A percentile compares a stretch with the other conserved stretches of the same genome.
phyloP scores from a whole-genome alignment of 345 rosid genomes.

The Acer campestre region DNA sequence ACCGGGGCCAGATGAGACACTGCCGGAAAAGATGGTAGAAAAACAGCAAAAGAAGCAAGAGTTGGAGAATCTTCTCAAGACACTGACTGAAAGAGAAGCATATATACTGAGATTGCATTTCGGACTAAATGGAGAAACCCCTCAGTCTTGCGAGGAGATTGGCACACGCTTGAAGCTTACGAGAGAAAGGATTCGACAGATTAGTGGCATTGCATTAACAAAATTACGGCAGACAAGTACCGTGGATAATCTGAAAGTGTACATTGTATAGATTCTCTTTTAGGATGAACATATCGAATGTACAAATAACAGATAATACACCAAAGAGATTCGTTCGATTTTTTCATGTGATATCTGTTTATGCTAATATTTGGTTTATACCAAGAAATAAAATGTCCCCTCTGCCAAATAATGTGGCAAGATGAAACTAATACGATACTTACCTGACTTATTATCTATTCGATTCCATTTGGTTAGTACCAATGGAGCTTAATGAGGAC shows the following conservation, averaged over 20 bases:
- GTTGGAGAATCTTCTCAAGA: conserved; percentile 34
- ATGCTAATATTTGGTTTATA: background rate
- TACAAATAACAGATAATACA: background rate
- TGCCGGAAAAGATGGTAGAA: conserved; percentile 43
- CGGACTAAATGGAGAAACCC: conserved; percentile 52
- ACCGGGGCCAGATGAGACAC: conserved; percentile 50
- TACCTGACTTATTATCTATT: no score
- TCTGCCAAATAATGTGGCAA: no score
- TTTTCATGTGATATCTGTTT: background rate
- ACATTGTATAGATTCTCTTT: conserved; percentile 32
- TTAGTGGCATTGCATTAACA: conserved; percentile 40
- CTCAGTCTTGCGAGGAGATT: conserved; percentile 47
- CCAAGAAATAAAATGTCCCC: background rate
- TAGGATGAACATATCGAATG: conserved; percentile 11
- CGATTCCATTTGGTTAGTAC: background rate
- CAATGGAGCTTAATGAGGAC: background rate
- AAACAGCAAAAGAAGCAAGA: conserved; percentile 39
- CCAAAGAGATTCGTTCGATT: conserved; percentile 14
- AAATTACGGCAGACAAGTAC: conserved; percentile 37
- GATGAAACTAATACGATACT: no score
- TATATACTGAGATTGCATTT: conserved; percentile 40
- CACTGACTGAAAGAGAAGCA: conserved; percentile 46
- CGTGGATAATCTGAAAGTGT: conserved; percentile 33
- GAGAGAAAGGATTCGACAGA: conserved; percentile 56
- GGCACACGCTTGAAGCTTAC: conserved; percentile 49